phyloP scores from a whole-genome alignment of 163 green algal species.

The Trebouxiophyceae sp. region DNA sequence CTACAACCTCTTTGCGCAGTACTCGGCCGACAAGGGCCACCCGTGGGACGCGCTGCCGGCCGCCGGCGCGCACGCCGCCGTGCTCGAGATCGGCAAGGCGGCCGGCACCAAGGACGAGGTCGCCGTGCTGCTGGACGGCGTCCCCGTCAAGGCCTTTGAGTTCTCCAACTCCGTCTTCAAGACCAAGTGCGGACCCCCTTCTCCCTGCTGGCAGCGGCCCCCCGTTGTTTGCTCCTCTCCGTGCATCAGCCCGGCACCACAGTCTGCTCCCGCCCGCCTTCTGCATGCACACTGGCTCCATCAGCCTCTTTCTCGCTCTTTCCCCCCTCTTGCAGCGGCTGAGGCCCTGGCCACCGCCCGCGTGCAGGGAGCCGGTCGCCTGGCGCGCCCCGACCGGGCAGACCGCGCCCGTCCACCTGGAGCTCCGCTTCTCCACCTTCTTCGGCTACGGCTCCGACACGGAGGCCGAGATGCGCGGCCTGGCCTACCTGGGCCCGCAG shows the following conservation, averaged over 20 bases:
- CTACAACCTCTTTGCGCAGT: conserved; percentile 20
- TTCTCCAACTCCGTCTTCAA: conserved; percentile 8
- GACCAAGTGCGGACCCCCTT: conserved; percentile 11
- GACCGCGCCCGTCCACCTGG: conserved; percentile 9
- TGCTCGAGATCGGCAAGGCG: conserved; percentile 10
- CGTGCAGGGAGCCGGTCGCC: conserved; percentile 4
- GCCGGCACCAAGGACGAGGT: conserved; percentile 7
- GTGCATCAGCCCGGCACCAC: too few relatives aligned
- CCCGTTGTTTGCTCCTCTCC: too few relatives aligned
- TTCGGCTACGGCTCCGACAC: conserved; percentile 6
- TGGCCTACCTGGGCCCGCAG: conserved; percentile 16
- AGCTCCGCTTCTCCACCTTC: conserved; percentile 11
- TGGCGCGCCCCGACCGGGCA: conserved; percentile 7
- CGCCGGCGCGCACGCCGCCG: neutral
- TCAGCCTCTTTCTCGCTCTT: neutral
- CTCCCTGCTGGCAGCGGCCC: too few relatives aligned
- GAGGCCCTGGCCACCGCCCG: neutral
- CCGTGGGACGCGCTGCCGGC: conserved; percentile 10
- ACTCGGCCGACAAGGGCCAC: conserved; percentile 9
- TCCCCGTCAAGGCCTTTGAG: conserved; percentile 7
- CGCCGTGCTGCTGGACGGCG: conserved; percentile 11
- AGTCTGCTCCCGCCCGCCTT: too few relatives aligned
- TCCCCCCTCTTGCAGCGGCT: neutral
- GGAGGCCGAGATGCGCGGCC: neutral
- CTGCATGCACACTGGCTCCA: neutral